These are phyloP conservation scores for Rhizophagus clarus DNA, from an alignment of 192 early-diverging fungal genomes.

Conservation along the genomic window DNA sequence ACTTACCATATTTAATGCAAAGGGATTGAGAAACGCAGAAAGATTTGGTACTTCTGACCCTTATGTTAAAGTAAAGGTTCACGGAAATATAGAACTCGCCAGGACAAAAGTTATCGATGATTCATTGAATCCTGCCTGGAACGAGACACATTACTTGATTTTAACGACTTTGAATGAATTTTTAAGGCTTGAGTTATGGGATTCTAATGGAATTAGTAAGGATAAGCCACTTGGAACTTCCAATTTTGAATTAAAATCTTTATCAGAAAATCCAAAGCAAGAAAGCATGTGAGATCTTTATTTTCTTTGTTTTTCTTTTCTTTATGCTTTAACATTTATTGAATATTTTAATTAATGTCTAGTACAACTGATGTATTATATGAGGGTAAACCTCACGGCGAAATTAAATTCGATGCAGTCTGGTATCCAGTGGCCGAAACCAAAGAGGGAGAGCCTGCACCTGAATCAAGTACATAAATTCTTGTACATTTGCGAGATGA, in stretches of 20 bases:
- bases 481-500: not conserved
- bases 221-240: constrained; percentile 73
- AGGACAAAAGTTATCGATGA: constrained; percentile 70
- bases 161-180: constrained; percentile 76
- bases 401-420: constrained; percentile 39
- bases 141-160: constrained; percentile 76
- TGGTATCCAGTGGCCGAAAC: constrained; percentile 45
- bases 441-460: constrained; percentile 40
- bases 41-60: constrained; percentile 90
- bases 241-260: constrained; percentile 49
- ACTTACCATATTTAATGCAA: constrained; percentile 77
- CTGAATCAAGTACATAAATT: constrained; percentile 51
- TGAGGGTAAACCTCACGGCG: constrained; percentile 50
- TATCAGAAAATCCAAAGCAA: constrained; percentile 45
- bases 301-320: not conserved
- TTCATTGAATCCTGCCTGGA: constrained; percentile 82
- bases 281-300: constrained; percentile 49
- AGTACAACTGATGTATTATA: constrained; percentile 27
- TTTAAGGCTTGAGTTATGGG: constrained; percentile 78
- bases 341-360: constrained; percentile 4
- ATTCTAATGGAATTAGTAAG: constrained; percentile 76
- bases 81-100: constrained; percentile 63
- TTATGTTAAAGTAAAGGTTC: constrained; percentile 74
- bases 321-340: constrained; percentile 6
- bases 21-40: constrained; percentile 83